Evolutionary conservation across 1,139 yeast species (phyloP).

Genomic region (Yarrowia galli): DNA sequence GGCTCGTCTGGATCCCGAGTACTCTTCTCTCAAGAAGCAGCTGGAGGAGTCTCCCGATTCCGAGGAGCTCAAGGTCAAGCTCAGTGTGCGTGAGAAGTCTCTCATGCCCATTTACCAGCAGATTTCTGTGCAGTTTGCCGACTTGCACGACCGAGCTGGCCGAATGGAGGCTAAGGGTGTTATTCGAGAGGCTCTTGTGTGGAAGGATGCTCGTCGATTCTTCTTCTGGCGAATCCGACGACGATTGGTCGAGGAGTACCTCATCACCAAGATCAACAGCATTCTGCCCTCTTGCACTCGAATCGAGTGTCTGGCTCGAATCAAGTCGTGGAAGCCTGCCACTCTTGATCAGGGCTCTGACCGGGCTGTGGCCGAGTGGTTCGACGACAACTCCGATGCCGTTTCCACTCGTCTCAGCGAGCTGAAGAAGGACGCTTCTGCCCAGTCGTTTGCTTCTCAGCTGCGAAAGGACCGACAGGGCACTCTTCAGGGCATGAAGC

Average conservation of each 20-base stretch:
- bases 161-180: constrained; percentile 97
- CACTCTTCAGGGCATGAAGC: constrained; percentile 39
- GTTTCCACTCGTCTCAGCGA: constrained; percentile 68
- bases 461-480: constrained; percentile 41
- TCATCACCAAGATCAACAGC: constrained; percentile 75
- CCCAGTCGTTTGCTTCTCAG: constrained; percentile 43
- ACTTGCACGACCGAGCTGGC: constrained; percentile 94
- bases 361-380: constrained; percentile 81
- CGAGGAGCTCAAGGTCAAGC: constrained; percentile 69
- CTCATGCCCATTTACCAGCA: constrained; percentile 90
- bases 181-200: constrained; percentile 81
- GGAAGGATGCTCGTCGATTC: constrained; percentile 89
- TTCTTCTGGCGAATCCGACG: constrained; percentile 99
- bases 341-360: constrained; percentile 78
- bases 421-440: constrained; percentile 51
- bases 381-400: constrained; percentile 75
- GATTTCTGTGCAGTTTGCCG: constrained; percentile 95
- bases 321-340: constrained; percentile 84
- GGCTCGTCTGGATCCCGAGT: constrained; percentile 83
- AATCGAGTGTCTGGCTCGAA: constrained; percentile 82
- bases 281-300: constrained; percentile 68
- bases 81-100: constrained; percentile 78
- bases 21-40: constrained; percentile 72
- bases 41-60: constrained; percentile 57
- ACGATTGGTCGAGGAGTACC: constrained; percentile 90